Conservation (phyloP, 192 early-diverging fungal genomes). For the Backusella circina region DNA sequence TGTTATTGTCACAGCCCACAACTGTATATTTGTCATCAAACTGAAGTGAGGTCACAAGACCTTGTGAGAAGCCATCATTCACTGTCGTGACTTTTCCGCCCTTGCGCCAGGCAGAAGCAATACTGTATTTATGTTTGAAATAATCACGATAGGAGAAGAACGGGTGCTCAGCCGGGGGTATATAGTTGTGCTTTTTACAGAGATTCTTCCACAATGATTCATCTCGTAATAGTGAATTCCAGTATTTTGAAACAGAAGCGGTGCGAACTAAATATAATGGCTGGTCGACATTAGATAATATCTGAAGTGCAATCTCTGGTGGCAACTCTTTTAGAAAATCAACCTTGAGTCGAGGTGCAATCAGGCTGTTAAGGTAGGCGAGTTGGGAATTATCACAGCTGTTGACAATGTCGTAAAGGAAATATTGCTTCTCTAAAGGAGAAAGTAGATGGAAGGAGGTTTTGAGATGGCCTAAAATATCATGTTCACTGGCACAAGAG, state of each 20-base stretch:
- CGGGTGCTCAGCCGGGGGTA: neutral
- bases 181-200: slow-evolving; percentile 34
- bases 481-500: neutral
- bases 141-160: slow-evolving; percentile 46
- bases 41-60: slow-evolving; percentile 92
- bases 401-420: slow-evolving; percentile 46
- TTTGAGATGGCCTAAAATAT: slow-evolving; percentile 12
- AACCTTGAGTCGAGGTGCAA: slow-evolving; percentile 69
- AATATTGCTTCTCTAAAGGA: slow-evolving; percentile 28
- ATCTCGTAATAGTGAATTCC: slow-evolving; percentile 49
- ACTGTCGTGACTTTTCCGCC: slow-evolving; percentile 37
- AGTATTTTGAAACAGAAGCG: slow-evolving; percentile 61
- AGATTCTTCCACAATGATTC: slow-evolving; percentile 42
- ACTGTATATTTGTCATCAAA: slow-evolving; percentile 93
- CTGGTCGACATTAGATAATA: slow-evolving; percentile 84
- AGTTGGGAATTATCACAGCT: slow-evolving; percentile 46
- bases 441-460: slow-evolving; percentile 36
- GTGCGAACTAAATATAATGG: slow-evolving; percentile 70
- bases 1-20: slow-evolving; percentile 89
- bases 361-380: slow-evolving; percentile 42
- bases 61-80: slow-evolving; percentile 25
- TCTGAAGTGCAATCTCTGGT: slow-evolving; percentile 74
- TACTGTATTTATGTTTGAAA: slow-evolving; percentile 51
- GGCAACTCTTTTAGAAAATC: slow-evolving; percentile 87
- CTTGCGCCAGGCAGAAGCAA: slow-evolving; percentile 48